Conservation (phyloP, 2,329 filamentous ascomycete species). For the Corinectria fuckeliana region DNA sequence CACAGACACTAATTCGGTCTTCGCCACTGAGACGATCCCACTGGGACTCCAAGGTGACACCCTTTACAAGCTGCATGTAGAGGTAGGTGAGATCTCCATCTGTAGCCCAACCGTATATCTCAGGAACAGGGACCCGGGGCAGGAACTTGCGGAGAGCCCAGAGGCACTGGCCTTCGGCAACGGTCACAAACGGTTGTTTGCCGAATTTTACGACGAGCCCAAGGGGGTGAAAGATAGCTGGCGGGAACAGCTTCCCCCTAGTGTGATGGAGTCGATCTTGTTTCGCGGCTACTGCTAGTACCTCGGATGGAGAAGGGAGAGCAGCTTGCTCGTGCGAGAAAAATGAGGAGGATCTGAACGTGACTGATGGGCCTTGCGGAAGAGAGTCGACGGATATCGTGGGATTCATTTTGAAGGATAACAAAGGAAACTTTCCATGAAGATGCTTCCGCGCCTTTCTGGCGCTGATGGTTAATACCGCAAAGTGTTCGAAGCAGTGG, state of each 20-base stretch:
- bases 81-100: conserved; percentile 6
- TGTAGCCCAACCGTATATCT: conserved; percentile 21
- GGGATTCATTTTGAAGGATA: too few relatives aligned
- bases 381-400: not conserved
- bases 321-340: not conserved
- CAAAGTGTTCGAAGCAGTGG: too few relatives aligned
- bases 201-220: conserved; percentile 24
- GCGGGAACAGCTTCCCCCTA: not conserved
- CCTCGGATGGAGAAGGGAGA: conserved; percentile 49
- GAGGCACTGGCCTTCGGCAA: conserved; percentile 17
- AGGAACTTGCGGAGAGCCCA: conserved; percentile 5
- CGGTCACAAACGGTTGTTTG: not conserved
- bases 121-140: conserved; percentile 19
- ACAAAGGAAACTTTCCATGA: too few relatives aligned
- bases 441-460: too few relatives aligned
- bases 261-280: too few relatives aligned
- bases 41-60: conserved; percentile 4
- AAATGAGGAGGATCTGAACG: not conserved
- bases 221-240: conserved; percentile 9
- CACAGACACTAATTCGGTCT: conserved; percentile 1
- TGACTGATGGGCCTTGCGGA: not conserved
- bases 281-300: conserved; percentile 36
- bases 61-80: conserved; percentile 14
- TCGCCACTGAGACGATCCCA: not conserved
- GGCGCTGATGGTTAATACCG: too few relatives aligned